phyloP scores from a whole-genome alignment of 768 basidiomycete genomes.

The Panaeolus cyanescens region DNA sequence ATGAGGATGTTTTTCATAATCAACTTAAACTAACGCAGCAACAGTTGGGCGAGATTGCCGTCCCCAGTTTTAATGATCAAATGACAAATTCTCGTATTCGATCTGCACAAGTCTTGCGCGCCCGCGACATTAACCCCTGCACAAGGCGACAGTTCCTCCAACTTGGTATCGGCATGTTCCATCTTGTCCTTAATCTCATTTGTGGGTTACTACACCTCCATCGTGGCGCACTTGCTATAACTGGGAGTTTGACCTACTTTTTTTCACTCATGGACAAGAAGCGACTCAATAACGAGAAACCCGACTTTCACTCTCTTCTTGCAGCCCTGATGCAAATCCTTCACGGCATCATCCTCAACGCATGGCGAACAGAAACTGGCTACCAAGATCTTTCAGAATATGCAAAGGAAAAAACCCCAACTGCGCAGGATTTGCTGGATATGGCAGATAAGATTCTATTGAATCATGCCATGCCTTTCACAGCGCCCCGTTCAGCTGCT shows the following conservation, averaged over 20 bases:
- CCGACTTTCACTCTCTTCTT: conserved; percentile 29
- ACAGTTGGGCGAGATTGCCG: conserved; percentile 13
- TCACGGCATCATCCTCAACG: conserved; percentile 24
- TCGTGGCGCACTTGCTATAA: conserved; percentile 16
- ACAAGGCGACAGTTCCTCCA: conserved; percentile 19
- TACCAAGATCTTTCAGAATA: too few species aligned
- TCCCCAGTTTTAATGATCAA: too few species aligned
- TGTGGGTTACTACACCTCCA: conserved; percentile 23
- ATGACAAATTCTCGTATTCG: conserved; percentile 21
- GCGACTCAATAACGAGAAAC: conserved; percentile 24
- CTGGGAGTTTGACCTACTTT: conserved; percentile 22
- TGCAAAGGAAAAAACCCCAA: conserved; percentile 1
- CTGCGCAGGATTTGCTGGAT: conserved; percentile 7
- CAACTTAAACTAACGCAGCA: conserved; percentile 14
- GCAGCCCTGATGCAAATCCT: conserved; percentile 22
- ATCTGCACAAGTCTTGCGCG: conserved; percentile 8
- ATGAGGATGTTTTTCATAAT: conserved; percentile 18
- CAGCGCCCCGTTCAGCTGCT: too few species aligned
- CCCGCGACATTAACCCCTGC: conserved; percentile 15
- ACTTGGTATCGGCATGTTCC: conserved; percentile 30
- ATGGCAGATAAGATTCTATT: not conserved
- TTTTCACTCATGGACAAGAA: conserved; percentile 24
- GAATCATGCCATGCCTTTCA: too few species aligned
- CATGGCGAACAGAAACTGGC: conserved; percentile 22
- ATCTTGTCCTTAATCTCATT: conserved; percentile 27